A percentile compares a stretch with the other conserved stretches of the same genome.
These are phyloP conservation scores for Suillus alpinus DNA, from an alignment of 768 basidiomycete species.

Conservation along the genomic window DNA sequence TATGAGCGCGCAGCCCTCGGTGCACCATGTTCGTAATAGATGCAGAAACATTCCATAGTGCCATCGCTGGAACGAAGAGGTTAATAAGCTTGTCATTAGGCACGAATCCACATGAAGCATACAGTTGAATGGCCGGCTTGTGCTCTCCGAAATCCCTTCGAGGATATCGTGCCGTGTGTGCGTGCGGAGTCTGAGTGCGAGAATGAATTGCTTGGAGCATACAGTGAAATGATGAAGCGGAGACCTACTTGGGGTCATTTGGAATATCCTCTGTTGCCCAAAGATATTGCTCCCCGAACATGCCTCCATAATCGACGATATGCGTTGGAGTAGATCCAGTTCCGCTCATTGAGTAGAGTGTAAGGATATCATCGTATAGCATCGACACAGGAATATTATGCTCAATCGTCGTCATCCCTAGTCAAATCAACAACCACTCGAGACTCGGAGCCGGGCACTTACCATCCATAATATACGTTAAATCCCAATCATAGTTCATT, in stretches of 20 bases:
- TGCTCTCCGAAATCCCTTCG: slow-evolving; percentile 58
- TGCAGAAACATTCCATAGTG: slow-evolving; percentile 65
- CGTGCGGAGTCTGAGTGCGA: slow-evolving; percentile 47
- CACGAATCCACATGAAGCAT: slow-evolving; percentile 15
- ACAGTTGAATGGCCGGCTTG: slow-evolving; percentile 59
- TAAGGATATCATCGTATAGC: slow-evolving; percentile 66
- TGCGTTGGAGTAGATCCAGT: slow-evolving; percentile 75
- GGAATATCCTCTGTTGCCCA: slow-evolving; percentile 68
- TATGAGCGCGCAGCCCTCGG: slow-evolving; percentile 57
- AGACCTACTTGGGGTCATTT: slow-evolving; percentile 60
- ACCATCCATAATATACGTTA: slow-evolving; percentile 80
- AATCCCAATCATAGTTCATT: slow-evolving; percentile 79
- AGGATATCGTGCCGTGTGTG: slow-evolving; percentile 66
- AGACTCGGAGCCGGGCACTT: slow-evolving; percentile 8
- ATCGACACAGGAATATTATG: slow-evolving; percentile 64
- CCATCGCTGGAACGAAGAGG: slow-evolving; percentile 43
- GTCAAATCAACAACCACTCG: background rate
- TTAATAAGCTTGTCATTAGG: background rate
- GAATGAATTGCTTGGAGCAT: background rate
- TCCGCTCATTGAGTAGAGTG: slow-evolving; percentile 61
- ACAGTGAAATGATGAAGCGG: background rate
- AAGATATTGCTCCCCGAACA: slow-evolving; percentile 61
- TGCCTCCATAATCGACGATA: slow-evolving; percentile 75
- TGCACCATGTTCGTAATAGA: slow-evolving; percentile 69
- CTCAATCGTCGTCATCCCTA: slow-evolving; percentile 77